phyloP scores from a whole-genome alignment of 768 basidiomycete genomes.

The Rhodotorula graminis region DNA sequence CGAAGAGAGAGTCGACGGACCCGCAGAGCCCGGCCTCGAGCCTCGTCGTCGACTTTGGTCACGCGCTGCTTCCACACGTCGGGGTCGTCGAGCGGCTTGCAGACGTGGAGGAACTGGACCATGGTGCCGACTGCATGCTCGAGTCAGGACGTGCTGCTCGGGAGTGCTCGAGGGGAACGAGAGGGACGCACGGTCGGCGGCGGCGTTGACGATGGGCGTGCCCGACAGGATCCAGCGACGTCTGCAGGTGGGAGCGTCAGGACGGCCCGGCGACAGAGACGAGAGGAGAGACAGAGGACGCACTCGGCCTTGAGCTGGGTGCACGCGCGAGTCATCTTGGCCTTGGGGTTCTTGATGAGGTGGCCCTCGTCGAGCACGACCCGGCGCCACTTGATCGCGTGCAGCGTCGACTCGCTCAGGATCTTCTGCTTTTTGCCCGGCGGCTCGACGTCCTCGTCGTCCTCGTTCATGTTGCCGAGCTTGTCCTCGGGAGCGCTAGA shows the following conservation, averaged over 20 bases:
- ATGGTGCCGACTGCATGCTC: constrained; percentile 62
- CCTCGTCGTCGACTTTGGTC: constrained; percentile 16
- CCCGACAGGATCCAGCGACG: constrained; percentile 47
- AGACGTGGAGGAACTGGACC: constrained; percentile 77
- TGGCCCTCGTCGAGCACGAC: constrained; percentile 87
- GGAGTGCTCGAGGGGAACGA: not conserved
- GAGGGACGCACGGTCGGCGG: constrained; percentile 57
- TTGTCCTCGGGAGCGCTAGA: not conserved
- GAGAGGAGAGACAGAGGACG: not conserved
- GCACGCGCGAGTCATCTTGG: constrained; percentile 72
- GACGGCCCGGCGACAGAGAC: not conserved
- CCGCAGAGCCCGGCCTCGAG: not conserved
- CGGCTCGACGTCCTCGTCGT: constrained; percentile 47
- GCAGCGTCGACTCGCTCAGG: constrained; percentile 55
- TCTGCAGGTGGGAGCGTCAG: constrained; percentile 31
- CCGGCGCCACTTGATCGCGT: constrained; percentile 77
- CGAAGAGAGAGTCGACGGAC: not conserved
- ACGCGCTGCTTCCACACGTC: constrained; percentile 76
- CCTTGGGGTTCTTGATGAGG: constrained; percentile 74
- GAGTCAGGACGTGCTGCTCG: not conserved
- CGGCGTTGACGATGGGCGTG: constrained; percentile 74
- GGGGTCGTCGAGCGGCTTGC: constrained; percentile 73
- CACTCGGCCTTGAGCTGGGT: constrained; percentile 62
- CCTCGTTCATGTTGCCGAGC: not conserved
- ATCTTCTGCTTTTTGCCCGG: constrained; percentile 54